Conservation (phyloP, 495 filamentous ascomycete species). For the Aspergillus olivimuriae region DNA sequence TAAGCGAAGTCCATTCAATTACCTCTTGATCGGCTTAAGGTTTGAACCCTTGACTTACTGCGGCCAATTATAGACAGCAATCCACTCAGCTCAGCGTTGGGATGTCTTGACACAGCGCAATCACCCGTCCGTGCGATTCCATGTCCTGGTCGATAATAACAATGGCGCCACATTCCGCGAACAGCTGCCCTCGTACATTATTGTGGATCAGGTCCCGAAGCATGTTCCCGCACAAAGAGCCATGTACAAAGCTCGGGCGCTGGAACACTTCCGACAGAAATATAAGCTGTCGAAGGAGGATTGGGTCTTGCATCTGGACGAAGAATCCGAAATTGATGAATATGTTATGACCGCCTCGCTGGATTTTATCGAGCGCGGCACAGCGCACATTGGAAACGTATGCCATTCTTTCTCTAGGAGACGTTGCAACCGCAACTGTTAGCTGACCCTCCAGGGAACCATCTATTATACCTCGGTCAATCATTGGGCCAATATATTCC, state of each 20-base stretch:
- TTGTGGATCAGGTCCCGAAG: slow-evolving; percentile 2
- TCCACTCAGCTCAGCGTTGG: slow-evolving; percentile 3
- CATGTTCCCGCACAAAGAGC: slow-evolving; percentile 2
- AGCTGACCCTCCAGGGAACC: no score
- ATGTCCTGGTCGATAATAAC: slow-evolving; percentile 4
- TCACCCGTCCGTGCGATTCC: slow-evolving; percentile 4
- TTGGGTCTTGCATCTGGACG: slow-evolving; percentile 9
- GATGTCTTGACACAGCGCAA: background rate
- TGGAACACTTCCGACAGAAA: slow-evolving; percentile 6
- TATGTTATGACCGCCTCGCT: slow-evolving; percentile 2
- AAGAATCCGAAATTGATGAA: slow-evolving; percentile 10
- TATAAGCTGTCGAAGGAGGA: slow-evolving; percentile 5
- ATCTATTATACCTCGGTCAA: slow-evolving; percentile 9
- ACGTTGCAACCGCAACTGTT: no score
- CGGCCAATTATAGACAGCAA: background rate
- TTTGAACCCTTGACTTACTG: no score
- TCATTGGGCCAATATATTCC: slow-evolving; percentile 5
- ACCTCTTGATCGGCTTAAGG: no score
- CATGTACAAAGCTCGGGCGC: slow-evolving; percentile 6
- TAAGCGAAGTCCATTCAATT: no score
- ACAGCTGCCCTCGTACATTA: slow-evolving; percentile 5
- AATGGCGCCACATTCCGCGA: background rate
- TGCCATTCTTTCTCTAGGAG: background rate
- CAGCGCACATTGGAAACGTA: slow-evolving; percentile 7
- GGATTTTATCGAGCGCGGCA: slow-evolving; percentile 10